Evolutionary conservation across 169 alveolate genomes (phyloP).

Genomic region (Eimeria acervulina): DNA sequence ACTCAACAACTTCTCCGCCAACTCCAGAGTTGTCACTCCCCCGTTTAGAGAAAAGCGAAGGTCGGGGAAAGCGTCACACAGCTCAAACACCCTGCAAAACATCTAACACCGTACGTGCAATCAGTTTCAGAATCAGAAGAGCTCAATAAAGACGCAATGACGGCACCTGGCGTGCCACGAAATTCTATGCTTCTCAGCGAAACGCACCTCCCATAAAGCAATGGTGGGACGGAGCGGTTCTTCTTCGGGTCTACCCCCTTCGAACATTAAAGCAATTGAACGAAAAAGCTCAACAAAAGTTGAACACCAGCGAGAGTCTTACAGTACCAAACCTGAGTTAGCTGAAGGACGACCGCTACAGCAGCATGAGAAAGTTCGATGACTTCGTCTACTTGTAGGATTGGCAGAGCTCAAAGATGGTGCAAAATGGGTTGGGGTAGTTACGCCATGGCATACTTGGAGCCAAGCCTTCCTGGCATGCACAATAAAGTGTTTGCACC

Average conservation of each 20-base stretch:
- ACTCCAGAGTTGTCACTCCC: slow-evolving; percentile 91
- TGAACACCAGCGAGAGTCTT: background rate
- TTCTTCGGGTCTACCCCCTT: slow-evolving; percentile 96
- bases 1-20: slow-evolving; percentile 86
- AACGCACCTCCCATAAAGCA: slow-evolving; percentile 90
- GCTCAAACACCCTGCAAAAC: slow-evolving; percentile 90
- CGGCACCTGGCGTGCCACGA: background rate
- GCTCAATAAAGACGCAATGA: background rate
- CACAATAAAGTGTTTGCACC: slow-evolving; percentile 95
- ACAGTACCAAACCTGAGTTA: background rate
- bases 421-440: background rate
- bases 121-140: background rate
- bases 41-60: slow-evolving; percentile 96
- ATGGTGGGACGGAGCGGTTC: slow-evolving; percentile 96
- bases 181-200: background rate
- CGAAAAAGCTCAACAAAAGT: background rate
- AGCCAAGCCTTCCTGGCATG: slow-evolving; percentile 98
- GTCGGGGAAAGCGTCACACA: slow-evolving; percentile 93
- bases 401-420: background rate
- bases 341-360: background rate
- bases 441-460: slow-evolving; percentile 54
- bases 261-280: too few relatives aligned
- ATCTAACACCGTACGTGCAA: background rate
- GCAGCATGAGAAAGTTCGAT: background rate
- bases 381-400: background rate